Percentiles rank a stretch among this genome's conserved stretches.
Conservation (phyloP, 2,329 filamentous ascomycete genomes). For the Xylaria sp. region DNA sequence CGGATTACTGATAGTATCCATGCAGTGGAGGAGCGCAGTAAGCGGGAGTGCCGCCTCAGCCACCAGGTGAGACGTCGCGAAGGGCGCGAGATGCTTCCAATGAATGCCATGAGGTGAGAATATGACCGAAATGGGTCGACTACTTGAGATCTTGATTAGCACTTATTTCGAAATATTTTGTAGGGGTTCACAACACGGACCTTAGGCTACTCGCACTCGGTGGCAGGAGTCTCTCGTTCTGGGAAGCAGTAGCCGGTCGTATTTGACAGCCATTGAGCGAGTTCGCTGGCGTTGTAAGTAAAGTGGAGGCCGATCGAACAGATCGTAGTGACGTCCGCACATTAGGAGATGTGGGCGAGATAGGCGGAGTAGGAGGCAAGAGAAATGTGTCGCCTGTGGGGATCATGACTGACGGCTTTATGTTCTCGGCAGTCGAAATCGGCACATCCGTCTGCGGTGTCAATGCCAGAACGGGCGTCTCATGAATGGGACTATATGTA, state of each 20-base stretch:
- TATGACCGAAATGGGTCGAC: slow-evolving; percentile 51
- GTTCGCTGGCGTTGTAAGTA: slow-evolving; percentile 27
- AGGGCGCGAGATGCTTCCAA: slow-evolving; percentile 49
- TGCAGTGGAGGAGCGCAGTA: slow-evolving; percentile 59
- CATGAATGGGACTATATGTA: slow-evolving; percentile 17
- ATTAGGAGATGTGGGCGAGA: slow-evolving; percentile 32
- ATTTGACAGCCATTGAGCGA: slow-evolving; percentile 14
- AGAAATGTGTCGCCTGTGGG: slow-evolving; percentile 24
- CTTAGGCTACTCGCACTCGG: slow-evolving; percentile 15
- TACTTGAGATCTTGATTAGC: neutral
- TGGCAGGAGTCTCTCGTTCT: slow-evolving; percentile 8
- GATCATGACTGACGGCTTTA: slow-evolving; percentile 6
- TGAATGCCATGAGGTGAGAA: slow-evolving; percentile 61
- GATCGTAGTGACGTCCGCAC: slow-evolving; percentile 27
- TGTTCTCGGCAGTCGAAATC: slow-evolving; percentile 5
- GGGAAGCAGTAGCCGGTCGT: slow-evolving; percentile 20
- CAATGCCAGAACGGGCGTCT: slow-evolving; percentile 27
- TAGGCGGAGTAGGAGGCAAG: slow-evolving; percentile 35
- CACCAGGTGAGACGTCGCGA: slow-evolving; percentile 52
- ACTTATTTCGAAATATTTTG: too few relatives aligned
- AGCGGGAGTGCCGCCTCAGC: slow-evolving; percentile 54
- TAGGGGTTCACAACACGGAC: neutral
- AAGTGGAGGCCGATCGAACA: slow-evolving; percentile 34
- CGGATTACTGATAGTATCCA: slow-evolving; percentile 53
- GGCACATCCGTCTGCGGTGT: slow-evolving; percentile 27